Base-by-base conservation (phyloP, 1,284 basidiomycete genomes). In the Moesziomyces antarcticus region DNA sequence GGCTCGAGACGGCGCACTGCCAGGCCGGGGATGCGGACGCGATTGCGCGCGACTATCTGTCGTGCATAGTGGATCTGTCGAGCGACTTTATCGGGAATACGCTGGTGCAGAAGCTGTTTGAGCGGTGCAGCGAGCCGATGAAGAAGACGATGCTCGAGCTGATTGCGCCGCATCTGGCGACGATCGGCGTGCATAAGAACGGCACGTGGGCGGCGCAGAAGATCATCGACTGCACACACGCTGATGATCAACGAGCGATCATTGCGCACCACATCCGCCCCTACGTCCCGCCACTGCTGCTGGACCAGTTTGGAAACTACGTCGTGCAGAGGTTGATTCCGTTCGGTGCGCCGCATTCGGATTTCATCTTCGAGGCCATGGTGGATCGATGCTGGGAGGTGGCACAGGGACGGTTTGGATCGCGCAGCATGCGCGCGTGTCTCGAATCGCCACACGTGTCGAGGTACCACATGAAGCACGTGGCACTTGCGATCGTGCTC, bases 71-170 rank as follows among this genome's bases (percentile, higher is more conserved):
- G n/a, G 92, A 96, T 83, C 89, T 98, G 65, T 91, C 95, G n/a
- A 93, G 93, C 43, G 95, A 99, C 85, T 99, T 97, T 90, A 92
- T 99, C 75, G 97, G 97, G 66, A 99, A 99, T 83, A 99, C 96
- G 55, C 90, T 93, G 67, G 91, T 97, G n/a, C 94, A 97, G 87
- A 96, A 97, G 85, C 87, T 99, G 27, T 99, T 97, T 78, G 96
- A 98, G 85, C 91, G 90, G 75, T 93, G 93, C 80, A 92, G 92
- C 21, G 86, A 90, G 41, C 85, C 81, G 3, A 90, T 93, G 50
- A 89, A 95, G 75, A 88, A 93, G 72, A 89, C 90, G 18, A 94
- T 99, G 93, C 87, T 99, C 47, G 94, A 98, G 81, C 90, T 94
- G 48, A 91, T 99, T 63, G 90, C 91, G 3, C 97, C 97, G 54